Evolutionary conservation across 805 yeast genomes (phyloP).

Genomic region (Cyberlindnera misumaiensis): DNA sequence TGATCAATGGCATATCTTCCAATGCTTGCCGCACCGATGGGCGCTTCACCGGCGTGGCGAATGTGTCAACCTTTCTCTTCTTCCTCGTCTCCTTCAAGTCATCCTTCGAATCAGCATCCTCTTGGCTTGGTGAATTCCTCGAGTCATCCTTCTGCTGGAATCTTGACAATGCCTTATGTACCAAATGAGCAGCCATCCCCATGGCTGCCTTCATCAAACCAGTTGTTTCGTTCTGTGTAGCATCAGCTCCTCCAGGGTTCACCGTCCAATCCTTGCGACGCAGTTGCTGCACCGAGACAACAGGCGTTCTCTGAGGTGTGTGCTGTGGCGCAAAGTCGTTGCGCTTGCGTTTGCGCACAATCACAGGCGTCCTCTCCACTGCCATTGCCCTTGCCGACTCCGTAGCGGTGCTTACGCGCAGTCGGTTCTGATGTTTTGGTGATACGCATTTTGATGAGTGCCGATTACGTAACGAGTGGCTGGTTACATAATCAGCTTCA

Average conservation of each 20-base stretch:
- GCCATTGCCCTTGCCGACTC: too few species aligned
- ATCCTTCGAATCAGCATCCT: slow-evolving; percentile 1
- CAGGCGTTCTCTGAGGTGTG: neutral
- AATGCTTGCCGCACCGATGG: neutral
- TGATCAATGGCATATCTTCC: slow-evolving; percentile 2
- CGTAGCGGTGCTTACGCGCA: too few species aligned
- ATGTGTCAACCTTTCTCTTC: slow-evolving; percentile 3
- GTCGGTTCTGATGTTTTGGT: too few species aligned
- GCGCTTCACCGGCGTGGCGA: slow-evolving; percentile 9
- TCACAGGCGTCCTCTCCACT: slow-evolving; percentile 3
- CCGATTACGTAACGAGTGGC: too few species aligned
- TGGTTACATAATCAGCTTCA: too few species aligned
- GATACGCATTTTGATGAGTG: too few species aligned
- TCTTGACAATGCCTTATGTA: neutral
- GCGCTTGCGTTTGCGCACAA: slow-evolving; percentile 11
- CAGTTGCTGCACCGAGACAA: too few species aligned
- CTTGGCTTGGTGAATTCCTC: neutral
- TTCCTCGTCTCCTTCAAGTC: neutral
- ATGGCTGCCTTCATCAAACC: slow-evolving; percentile 1
- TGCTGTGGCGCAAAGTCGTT: slow-evolving; percentile 2
- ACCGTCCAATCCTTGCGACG: slow-evolving; percentile 1
- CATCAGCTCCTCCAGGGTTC: slow-evolving; percentile 5
- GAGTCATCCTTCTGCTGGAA: slow-evolving; percentile 1
- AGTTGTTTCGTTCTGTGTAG: slow-evolving; percentile 14
- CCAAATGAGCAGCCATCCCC: neutral